Percentiles rank a stretch among this genome's conserved stretches.
Evolutionary conservation across 2,329 filamentous ascomycete species (phyloP).

Genomic region (Kalaharituber pfeilii): DNA sequence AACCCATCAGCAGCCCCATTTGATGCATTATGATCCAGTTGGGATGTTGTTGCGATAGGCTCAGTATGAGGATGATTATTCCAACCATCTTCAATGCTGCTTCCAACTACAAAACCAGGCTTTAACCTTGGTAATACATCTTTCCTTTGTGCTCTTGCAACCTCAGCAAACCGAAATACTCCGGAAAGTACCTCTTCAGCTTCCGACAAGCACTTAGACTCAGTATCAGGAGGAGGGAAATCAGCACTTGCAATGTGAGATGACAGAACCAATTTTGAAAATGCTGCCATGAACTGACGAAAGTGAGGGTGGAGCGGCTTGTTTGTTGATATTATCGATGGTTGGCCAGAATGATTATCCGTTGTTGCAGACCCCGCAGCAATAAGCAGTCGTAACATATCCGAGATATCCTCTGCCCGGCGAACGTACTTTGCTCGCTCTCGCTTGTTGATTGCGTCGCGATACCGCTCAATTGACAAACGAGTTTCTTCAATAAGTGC

Average conservation of each 20-base stretch:
- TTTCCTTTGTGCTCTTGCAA: slow-evolving; percentile 79
- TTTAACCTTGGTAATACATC: slow-evolving; percentile 86
- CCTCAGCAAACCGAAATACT: slow-evolving; percentile 90
- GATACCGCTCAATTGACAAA: slow-evolving; percentile 71
- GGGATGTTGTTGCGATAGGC: neutral
- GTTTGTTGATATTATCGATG: slow-evolving; percentile 97
- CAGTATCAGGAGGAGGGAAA: slow-evolving; percentile 84
- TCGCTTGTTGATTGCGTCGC: slow-evolving; percentile 68
- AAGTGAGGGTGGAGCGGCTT: slow-evolving; percentile 95
- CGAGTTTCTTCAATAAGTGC: slow-evolving; percentile 85
- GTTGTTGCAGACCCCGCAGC: slow-evolving; percentile 92
- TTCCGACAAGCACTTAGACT: slow-evolving; percentile 88
- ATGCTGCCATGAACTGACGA: slow-evolving; percentile 98
- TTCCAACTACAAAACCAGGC: slow-evolving; percentile 82
- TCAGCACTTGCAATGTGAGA: slow-evolving; percentile 95
- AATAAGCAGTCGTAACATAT: slow-evolving; percentile 82
- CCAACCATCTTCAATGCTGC: slow-evolving; percentile 73
- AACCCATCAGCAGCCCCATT: slow-evolving; percentile 42
- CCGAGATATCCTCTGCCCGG: slow-evolving; percentile 92
- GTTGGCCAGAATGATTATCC: slow-evolving; percentile 95
- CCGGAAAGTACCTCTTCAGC: slow-evolving; percentile 91
- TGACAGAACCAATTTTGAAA: slow-evolving; percentile 95
- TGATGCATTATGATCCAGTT: neutral
- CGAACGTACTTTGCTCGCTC: slow-evolving; percentile 81
- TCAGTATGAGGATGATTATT: neutral